Base-by-base conservation (phyloP, 306 rosid species). In the Canavalia gladiata region DNA sequence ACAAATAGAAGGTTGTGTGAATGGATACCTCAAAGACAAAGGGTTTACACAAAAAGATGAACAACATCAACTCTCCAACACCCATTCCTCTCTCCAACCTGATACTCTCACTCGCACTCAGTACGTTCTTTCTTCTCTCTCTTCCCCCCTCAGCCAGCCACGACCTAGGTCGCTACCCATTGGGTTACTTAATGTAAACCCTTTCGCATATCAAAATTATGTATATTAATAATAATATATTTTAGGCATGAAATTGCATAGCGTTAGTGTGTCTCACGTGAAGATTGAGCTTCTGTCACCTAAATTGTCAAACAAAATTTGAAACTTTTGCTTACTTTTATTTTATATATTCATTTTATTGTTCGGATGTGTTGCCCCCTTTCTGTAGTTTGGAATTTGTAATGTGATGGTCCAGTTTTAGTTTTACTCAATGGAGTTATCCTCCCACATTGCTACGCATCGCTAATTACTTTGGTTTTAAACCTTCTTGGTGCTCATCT, bases 41-140 rank as follows among this genome's bases (percentile, higher is more conserved):
- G 97, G 97, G 33, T 89, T 93, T 72, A 80, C 89, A 55, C 88
- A 89, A 18, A 78, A 90, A 1, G 91, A 65, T 31, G 89, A 93
- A 45, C 89, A 93, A 45, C 84, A 88, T 25, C 89, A 84, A 41
- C 82, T 9, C 50, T 46, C 8, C 70, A 78, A 35, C 56, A 29
- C 35, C 1, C 39, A 75, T 50, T 84, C 87, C 0, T 76, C 89
- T 65, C 69, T 82, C n/a, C 93, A 87, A 65, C 72, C 89, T 31
- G 6, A 49, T 47, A 8, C 55, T 69, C 50, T 2, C 46, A 88
- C 80, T 69, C 90, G 71, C 55, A 5, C 52, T 10, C 74, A 77
- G 81, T 77, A 63, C 1, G 18, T 45, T 12, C 74, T 42, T 29
- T 57, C 35, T 29, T 47, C 59, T 7, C 74, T 42, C 34, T 57